Conservation (phyloP, 495 filamentous ascomycete genomes). For the Astrothelium macrocarpum region DNA sequence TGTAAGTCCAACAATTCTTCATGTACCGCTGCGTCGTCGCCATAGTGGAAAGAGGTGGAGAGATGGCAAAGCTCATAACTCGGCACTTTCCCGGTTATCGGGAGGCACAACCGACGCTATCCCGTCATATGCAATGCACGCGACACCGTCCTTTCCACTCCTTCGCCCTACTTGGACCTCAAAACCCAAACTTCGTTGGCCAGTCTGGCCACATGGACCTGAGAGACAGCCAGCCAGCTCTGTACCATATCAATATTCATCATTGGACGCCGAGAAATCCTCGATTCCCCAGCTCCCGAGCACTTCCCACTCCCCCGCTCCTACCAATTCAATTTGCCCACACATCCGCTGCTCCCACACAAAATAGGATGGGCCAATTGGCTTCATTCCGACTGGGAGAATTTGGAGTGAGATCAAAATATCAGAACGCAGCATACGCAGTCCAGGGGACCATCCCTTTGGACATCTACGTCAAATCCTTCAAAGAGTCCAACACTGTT, state of each 20-base stretch:
- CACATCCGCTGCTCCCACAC: neutral
- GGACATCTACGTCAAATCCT: neutral
- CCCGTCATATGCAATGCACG: slow-evolving; percentile 1
- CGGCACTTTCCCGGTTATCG: slow-evolving; percentile 1
- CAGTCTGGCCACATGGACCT: neutral
- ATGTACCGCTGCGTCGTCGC: neutral
- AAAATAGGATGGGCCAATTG: slow-evolving; percentile 4
- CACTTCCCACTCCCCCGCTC: neutral
- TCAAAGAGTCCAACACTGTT: neutral
- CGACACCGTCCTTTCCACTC: neutral
- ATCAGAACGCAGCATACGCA: neutral
- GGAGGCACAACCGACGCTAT: neutral
- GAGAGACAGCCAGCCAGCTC: neutral
- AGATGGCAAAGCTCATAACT: neutral
- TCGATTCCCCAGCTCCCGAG: neutral
- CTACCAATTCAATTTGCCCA: neutral
- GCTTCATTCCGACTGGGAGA: neutral
- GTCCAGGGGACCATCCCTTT: neutral
- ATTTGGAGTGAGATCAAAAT: neutral
- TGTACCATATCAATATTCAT: neutral
- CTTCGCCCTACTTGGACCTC: neutral
- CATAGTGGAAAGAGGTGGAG: neutral
- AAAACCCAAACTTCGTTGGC: neutral
- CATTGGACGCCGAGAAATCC: neutral
- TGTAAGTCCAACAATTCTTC: neutral